These are phyloP conservation scores for Kodamaea kakaduensis DNA, from an alignment of 805 yeast genomes.

Conservation along the genomic window DNA sequence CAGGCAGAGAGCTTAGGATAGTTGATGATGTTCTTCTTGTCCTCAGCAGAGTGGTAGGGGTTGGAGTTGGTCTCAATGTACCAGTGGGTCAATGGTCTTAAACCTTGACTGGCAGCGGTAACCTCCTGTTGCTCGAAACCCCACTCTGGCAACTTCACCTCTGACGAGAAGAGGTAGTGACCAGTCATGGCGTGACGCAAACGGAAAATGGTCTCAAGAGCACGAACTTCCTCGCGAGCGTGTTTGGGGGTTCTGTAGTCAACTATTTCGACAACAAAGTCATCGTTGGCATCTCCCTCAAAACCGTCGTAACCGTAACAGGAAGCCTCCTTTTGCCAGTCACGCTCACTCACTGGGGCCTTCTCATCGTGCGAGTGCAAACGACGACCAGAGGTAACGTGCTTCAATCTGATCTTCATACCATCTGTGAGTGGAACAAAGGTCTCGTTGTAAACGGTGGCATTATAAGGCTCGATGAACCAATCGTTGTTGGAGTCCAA, in stretches of 20 bases:
- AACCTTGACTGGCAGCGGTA: conserved; percentile 71
- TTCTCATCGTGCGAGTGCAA: conserved; percentile 81
- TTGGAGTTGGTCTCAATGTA: conserved; percentile 69
- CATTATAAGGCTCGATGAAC: conserved; percentile 65
- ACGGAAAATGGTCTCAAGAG: conserved; percentile 68
- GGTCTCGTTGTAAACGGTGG: conserved; percentile 49
- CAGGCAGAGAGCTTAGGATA: conserved; percentile 54
- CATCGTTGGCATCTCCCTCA: conserved; percentile 81
- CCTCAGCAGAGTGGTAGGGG: conserved; percentile 19
- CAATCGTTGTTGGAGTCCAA: conserved; percentile 71
- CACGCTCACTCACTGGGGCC: conserved; percentile 70
- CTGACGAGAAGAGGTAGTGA: conserved; percentile 72
- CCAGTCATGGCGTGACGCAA: conserved; percentile 78
- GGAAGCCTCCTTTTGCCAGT: conserved; percentile 82
- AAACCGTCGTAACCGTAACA: conserved; percentile 75
- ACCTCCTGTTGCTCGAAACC: conserved; percentile 84
- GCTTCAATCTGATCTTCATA: conserved; percentile 65
- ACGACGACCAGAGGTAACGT: conserved; percentile 55
- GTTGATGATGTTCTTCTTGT: conserved; percentile 32
- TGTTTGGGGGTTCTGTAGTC: conserved; percentile 44
- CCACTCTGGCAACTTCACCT: conserved; percentile 74
- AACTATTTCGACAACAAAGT: conserved; percentile 72
- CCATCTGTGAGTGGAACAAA: conserved; percentile 66
- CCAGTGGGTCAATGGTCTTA: conserved; percentile 59
- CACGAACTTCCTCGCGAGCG: conserved; percentile 55